These are phyloP conservation scores for Salvia sclarea DNA, from an alignment of 305 asterid species.

Conservation along the genomic window DNA sequence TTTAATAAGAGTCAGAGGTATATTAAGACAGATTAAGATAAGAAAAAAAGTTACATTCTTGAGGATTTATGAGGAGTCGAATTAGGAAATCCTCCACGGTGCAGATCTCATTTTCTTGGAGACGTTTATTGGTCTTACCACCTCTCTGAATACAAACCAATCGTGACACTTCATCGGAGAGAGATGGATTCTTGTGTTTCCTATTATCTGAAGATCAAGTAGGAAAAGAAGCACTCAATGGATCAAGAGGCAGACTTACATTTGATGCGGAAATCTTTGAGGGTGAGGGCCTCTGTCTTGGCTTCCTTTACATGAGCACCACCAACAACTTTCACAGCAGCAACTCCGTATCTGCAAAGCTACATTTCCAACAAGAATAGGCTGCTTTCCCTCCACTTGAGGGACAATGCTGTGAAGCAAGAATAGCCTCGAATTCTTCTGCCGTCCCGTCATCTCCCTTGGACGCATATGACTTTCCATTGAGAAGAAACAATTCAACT, in stretches of 20 bases:
- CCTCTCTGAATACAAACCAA: conserved; percentile 34
- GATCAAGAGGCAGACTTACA: conserved; percentile 37
- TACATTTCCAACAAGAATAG: conserved; percentile 47
- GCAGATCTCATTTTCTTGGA: conserved; percentile 21
- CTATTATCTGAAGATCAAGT: conserved; percentile 34
- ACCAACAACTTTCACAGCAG: conserved; percentile 33
- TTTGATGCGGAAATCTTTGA: conserved; percentile 44
- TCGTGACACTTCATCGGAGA: conserved; percentile 44
- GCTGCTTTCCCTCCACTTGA: conserved; percentile 35
- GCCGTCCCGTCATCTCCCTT: conserved; percentile 31
- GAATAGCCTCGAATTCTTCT: conserved; percentile 34
- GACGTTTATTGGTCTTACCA: conserved; percentile 37
- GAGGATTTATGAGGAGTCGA: conserved; percentile 35
- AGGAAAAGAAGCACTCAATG: neutral
- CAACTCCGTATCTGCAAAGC: conserved; percentile 34
- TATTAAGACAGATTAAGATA: neutral
- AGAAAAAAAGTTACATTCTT: conserved; percentile 33
- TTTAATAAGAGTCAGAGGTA: neutral
- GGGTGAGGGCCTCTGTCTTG: conserved; percentile 46
- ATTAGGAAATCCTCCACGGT: conserved; percentile 45
- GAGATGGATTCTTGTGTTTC: conserved; percentile 39
- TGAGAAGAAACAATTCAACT: conserved; percentile 48
- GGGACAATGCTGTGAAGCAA: conserved; percentile 27
- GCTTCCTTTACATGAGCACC: conserved; percentile 42
- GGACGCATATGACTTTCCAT: conserved; percentile 17